Base-by-base conservation (phyloP, 192 early-diverging fungal genomes). In the Coemansia sp. region DNA sequence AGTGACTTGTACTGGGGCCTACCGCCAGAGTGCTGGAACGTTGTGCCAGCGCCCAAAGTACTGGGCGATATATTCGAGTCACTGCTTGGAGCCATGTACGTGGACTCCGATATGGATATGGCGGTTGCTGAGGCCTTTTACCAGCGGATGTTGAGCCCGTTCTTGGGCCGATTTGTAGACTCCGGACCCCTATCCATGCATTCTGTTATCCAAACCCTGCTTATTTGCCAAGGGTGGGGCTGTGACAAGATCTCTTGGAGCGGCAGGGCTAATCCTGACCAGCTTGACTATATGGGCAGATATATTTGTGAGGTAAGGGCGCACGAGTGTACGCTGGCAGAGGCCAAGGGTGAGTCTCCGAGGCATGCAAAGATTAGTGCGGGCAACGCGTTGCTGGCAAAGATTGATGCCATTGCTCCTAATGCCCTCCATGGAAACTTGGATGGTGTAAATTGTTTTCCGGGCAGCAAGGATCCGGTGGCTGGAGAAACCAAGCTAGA, bases 51-150 rank as follows among this genome's bases (percentile, higher is more conserved):
- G n/a, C 96, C 96, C 22, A 98, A 98, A 64, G 90, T 92, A 0
- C 69, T 94, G 45, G 90, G 90, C 8, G 96, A 98, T 80, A 70
- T 96, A 1, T 84, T 95, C n/a, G 96, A 98, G 75, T 89, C 91
- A 40, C 84, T 95, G 40, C 40, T 94, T 12, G 96, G 96, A 3
- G 94, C 96, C 6, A 77, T 95, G 5, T 93, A 91, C 69, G 85
- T 96, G 18, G 96, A 98, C 73, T 87, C 88, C 38, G 86, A 85
- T 1, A 94, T 93, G 73, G 72, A 90, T 63, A 59, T 86, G 55
- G 79, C 83, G 0, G 76, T 82, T 2, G 86, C 82, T 4, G 59
- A 80, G 13, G 58, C 69, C 8, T 45, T 86, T 8, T 92, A 82
- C 65, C 38, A 75, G 59, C 69, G 71, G 20, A 39, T 82, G 9